A percentile compares a stretch with the other conserved stretches of the same genome.
phyloP scores from a whole-genome alignment of 768 basidiomycete species.

The Leccinum boreale region DNA sequence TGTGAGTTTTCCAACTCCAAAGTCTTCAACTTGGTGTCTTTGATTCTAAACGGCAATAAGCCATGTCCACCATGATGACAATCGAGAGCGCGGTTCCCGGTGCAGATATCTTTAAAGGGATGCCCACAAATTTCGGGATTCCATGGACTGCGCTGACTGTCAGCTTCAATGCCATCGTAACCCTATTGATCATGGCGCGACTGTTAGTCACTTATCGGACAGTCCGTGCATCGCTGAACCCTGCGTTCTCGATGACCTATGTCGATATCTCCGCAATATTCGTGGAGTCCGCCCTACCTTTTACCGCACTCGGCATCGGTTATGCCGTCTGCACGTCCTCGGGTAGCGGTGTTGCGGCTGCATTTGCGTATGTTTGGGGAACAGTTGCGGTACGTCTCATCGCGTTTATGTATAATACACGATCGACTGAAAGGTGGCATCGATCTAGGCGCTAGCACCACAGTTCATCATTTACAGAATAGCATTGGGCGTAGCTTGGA shows the following conservation, averaged over 20 bases:
- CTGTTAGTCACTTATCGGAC: neutral
- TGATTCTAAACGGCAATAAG: neutral
- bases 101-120: neutral
- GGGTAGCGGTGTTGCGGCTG: neutral
- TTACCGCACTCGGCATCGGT: neutral
- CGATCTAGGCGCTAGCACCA: neutral
- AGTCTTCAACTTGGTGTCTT: neutral
- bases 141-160: neutral
- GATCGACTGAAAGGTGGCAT: neutral
- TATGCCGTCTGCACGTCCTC: neutral
- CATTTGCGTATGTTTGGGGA: neutral
- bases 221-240: neutral
- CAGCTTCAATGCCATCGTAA: neutral
- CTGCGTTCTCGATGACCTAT: neutral
- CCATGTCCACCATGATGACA: neutral
- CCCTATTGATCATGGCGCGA: neutral
- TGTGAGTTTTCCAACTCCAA: too few relatives aligned
- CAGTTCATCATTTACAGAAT: neutral
- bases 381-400: neutral
- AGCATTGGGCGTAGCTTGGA: neutral
- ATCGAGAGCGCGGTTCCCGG: neutral
- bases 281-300: neutral
- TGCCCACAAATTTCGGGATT: neutral
- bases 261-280: neutral
- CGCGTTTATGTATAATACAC: neutral